These are phyloP conservation scores for Candida silvicultrix DNA, from an alignment of 805 yeast species.

Conservation along the genomic window DNA sequence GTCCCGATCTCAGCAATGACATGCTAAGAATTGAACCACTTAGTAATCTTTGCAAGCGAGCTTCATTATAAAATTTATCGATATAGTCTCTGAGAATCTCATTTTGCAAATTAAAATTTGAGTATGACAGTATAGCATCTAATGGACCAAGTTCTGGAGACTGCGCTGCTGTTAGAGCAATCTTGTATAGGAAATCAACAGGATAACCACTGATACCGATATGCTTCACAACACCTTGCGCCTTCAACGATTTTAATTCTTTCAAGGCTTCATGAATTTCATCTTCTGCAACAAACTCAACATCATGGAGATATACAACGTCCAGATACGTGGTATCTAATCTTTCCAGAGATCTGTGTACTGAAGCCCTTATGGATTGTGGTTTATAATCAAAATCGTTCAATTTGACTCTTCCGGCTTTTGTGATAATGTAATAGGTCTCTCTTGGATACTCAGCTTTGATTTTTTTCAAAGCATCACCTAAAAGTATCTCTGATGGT, in stretches of 20 bases:
- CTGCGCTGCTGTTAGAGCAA: constrained; percentile 35
- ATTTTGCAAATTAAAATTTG: constrained; percentile 80
- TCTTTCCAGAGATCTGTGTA: constrained; percentile 60
- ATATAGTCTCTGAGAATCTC: constrained; percentile 40
- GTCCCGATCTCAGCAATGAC: constrained; percentile 70
- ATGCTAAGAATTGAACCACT: constrained; percentile 85
- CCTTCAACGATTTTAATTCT: constrained; percentile 52
- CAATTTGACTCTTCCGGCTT: constrained; percentile 71
- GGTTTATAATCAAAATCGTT: constrained; percentile 73
- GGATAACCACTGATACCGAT: constrained; percentile 90
- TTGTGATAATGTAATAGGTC: constrained; percentile 67
- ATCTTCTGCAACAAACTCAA: constrained; percentile 64
- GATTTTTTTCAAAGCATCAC: constrained; percentile 48
- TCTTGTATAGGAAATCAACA: constrained; percentile 52
- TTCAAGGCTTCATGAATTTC: constrained; percentile 57
- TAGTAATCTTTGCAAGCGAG: constrained; percentile 52
- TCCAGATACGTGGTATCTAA: constrained; percentile 68
- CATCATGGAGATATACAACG: constrained; percentile 81
- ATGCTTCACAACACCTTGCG: constrained; percentile 53
- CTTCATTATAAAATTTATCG: constrained; percentile 41
- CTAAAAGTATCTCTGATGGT: constrained; percentile 71
- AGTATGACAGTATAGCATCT: constrained; percentile 74
- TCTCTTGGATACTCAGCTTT: constrained; percentile 45
- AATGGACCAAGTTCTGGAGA: constrained; percentile 48
- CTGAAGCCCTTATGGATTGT: constrained; percentile 52